A percentile compares a stretch with the other conserved stretches of the same genome.
Evolutionary conservation across 768 basidiomycete genomes (phyloP).

Genomic region (Tricholoma bakamatsutake): DNA sequence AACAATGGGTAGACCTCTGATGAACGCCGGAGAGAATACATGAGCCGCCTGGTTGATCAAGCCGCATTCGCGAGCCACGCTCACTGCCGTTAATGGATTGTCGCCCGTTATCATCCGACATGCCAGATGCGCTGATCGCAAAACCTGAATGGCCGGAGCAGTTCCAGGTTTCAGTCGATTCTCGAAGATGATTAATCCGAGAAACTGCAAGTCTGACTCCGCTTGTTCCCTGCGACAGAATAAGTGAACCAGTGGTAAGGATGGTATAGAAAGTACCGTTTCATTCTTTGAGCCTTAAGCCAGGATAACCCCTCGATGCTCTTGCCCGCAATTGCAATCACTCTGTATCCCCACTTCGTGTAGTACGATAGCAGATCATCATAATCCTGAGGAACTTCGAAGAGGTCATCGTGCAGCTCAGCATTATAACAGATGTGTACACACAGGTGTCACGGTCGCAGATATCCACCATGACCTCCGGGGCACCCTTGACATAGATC

Average conservation of each 20-base stretch:
- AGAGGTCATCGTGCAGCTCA: constrained; percentile 3
- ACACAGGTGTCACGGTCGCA: constrained; percentile 88
- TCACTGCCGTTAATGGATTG: constrained; percentile 93
- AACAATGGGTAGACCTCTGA: constrained; percentile 46
- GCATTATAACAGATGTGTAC: constrained; percentile 22
- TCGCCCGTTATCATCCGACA: constrained; percentile 99
- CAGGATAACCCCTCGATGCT: constrained; percentile 90
- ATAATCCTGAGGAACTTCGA: constrained; percentile 88
- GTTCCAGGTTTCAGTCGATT: constrained; percentile 96
- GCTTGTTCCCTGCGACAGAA: constrained; percentile 73
- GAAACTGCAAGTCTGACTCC: constrained; percentile 83
- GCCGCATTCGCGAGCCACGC: constrained; percentile 91
- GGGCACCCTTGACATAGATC: constrained; percentile 98
- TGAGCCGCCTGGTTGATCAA: constrained; percentile 85
- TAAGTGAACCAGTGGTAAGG: neutral
- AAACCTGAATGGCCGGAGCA: constrained; percentile 79
- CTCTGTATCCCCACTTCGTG: constrained; percentile 93
- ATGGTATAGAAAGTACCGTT: constrained; percentile 46
- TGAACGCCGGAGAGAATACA: constrained; percentile 80
- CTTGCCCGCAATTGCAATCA: constrained; percentile 97
- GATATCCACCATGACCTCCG: constrained; percentile 95
- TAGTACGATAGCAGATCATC: constrained; percentile 96
- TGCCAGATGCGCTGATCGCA: constrained; percentile 85
- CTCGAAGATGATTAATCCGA: constrained; percentile 96
- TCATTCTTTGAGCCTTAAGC: constrained; percentile 96